Evolutionary conservation across 306 rosid species (phyloP).

Genomic region (Arachis hypogaea): DNA sequence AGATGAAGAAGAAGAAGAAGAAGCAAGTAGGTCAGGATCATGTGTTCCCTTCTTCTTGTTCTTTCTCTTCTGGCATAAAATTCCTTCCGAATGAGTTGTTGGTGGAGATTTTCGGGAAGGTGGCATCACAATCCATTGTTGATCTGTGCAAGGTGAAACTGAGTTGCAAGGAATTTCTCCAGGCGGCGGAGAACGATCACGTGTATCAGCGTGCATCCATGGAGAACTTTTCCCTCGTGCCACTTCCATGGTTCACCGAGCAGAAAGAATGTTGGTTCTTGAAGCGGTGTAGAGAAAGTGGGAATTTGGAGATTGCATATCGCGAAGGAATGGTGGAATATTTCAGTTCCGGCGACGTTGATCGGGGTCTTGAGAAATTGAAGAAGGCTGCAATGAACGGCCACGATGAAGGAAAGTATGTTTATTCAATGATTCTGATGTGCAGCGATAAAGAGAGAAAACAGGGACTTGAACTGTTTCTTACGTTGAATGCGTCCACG

Average conservation of each 20-base stretch:
- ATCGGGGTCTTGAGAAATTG: conserved; percentile 36
- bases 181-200: conserved; percentile 27
- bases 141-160: conserved; percentile 39
- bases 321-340: conserved; percentile 50
- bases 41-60: background rate
- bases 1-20: background rate
- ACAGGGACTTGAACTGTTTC: conserved; percentile 33
- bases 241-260: conserved; percentile 38
- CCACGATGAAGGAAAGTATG: conserved; percentile 49
- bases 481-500: conserved; percentile 23
- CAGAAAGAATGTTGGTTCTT: conserved; percentile 20
- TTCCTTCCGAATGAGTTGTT: conserved; percentile 46
- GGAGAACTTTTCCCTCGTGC: conserved; percentile 26
- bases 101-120: conserved; percentile 37
- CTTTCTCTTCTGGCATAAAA: background rate
- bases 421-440: conserved; percentile 44
- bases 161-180: conserved; percentile 41
- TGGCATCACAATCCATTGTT: conserved; percentile 38
- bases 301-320: conserved; percentile 42
- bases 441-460: background rate
- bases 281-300: conserved; percentile 38
- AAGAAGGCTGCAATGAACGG: conserved; percentile 40
- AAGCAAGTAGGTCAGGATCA: too few relatives aligned
- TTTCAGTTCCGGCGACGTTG: background rate
- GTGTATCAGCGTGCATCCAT: conserved; percentile 43